phyloP scores from a whole-genome alignment of 768 basidiomycete genomes.

The Guyanaporus albipodus region DNA sequence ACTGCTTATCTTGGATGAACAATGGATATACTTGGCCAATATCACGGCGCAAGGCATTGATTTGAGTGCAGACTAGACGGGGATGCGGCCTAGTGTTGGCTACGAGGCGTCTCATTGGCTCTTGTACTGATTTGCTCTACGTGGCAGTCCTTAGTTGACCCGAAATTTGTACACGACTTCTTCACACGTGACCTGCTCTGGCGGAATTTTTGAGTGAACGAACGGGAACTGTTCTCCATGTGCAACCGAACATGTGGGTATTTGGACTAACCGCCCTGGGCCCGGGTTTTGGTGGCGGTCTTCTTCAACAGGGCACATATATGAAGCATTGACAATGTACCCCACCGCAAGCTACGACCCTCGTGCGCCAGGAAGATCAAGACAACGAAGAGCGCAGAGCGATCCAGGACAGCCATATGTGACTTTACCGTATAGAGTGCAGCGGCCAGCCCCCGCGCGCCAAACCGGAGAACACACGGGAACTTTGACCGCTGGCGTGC shows the following conservation, averaged over 20 bases:
- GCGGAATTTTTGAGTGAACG: no score
- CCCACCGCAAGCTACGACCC: conserved; percentile 2
- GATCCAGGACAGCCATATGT: conserved; percentile 24
- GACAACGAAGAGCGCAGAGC: conserved; percentile 15
- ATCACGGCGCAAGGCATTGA: conserved; percentile 32
- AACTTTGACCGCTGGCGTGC: background rate
- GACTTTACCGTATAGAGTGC: conserved; percentile 21
- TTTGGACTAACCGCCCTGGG: no score
- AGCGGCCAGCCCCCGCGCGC: conserved; percentile 26
- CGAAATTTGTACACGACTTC: no score
- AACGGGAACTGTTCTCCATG: no score
- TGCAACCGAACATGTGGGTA: no score
- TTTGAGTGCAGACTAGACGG: conserved; percentile 8
- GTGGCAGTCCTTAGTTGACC: no score
- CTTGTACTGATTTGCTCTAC: no score
- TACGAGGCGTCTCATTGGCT: no score
- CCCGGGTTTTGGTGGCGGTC: no score
- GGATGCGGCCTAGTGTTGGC: no score
- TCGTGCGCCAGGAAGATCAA: conserved; percentile 11
- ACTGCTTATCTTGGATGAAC: conserved; percentile 39
- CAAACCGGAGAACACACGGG: conserved; percentile 17
- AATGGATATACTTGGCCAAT: conserved; percentile 36
- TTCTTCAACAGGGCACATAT: background rate
- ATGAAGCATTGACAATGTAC: conserved; percentile 11
- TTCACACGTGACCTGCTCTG: no score